A percentile compares a stretch with the other conserved stretches of the same genome.
phyloP scores from a whole-genome alignment of 2,329 filamentous ascomycete genomes.

The Lachnellula hyalina region DNA sequence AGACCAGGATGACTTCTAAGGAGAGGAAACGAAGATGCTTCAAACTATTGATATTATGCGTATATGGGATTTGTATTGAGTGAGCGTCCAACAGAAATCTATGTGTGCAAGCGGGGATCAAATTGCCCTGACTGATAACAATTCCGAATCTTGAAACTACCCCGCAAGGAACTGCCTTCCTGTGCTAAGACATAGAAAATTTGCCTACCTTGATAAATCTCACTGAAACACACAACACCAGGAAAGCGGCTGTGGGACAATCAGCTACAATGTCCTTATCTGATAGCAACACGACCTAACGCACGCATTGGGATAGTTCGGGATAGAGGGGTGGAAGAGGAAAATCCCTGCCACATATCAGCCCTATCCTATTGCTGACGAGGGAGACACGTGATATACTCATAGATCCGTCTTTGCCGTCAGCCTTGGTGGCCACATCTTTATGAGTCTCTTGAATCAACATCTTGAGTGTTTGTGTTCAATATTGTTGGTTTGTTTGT shows the following conservation, averaged over 20 bases:
- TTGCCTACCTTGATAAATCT: conserved; percentile 86
- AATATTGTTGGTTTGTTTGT: not conserved
- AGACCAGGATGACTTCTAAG: not conserved
- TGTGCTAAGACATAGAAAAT: not conserved
- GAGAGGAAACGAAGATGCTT: not conserved
- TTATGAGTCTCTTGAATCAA: conserved; percentile 53
- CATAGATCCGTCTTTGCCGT: conserved; percentile 49
- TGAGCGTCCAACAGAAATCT: not conserved
- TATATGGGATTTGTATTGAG: not conserved
- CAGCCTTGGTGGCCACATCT: conserved; percentile 55
- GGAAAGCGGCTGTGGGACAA: conserved; percentile 60
- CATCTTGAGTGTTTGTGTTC: conserved; percentile 38
- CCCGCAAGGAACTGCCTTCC: no score
- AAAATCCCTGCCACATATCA: conserved; percentile 62
- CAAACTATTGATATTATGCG: not conserved
- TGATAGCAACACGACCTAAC: conserved; percentile 20
- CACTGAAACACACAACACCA: conserved; percentile 81
- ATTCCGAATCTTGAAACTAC: no score
- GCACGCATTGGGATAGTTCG: conserved; percentile 80
- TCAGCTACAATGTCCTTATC: conserved; percentile 6
- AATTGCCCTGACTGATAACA: no score
- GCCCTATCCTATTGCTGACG: not conserved
- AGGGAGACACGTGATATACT: conserved; percentile 32
- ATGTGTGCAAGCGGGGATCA: no score
- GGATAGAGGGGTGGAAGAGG: conserved; percentile 78